Base-by-base conservation (phyloP, 306 rosid species). In the Fragaria iinumae region DNA sequence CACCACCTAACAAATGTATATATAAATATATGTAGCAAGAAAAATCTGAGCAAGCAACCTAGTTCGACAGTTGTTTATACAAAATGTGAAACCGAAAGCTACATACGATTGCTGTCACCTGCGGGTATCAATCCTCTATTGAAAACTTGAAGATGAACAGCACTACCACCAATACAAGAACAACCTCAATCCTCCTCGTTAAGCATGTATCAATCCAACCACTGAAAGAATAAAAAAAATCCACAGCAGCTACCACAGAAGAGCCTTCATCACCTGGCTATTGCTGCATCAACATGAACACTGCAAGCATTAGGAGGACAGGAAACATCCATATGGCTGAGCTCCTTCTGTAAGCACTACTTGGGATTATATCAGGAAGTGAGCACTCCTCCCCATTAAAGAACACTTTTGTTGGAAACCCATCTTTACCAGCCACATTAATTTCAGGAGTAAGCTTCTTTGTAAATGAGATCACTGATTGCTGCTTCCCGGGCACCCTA, bases 381-480 rank as follows among this genome's bases (percentile, higher is more conserved):
- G 89, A 84, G 78, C 99, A 96, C 79, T 96, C 99, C 74, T 96
- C 98, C 18, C 98, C 99, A 55, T 96, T 93, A 81, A 96, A 96
- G 89, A 86, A 86, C 3, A 96, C 98, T 80, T 91, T 93, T 0
- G 87, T 86, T 4, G 99, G 99, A 83, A 96, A 96, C 36, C 97
- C 98, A 65, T 96, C 98, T 79, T 96, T 88, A 1, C 50, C 43
- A 60, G 77, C 84, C n/a, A 93, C 86, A 65, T 80, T 86, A 63
- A 96, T 89, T 41, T 79, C 93, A 3, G 97, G 90, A 36, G 89
- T 88, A 52, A 41, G 62, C 86, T 96, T 93, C 93, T 93, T 96
- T 20, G 90, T 91, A 84, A 96, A 96, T 48, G 98, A 93, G 69
- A 96, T 85, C 66, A 96, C 99, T 8, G 99, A 86, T 68, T 96